A percentile compares a stretch with the other conserved stretches of the same genome.
Evolutionary conservation across 257 asterid species (phyloP).

Genomic region (Parsonsia alboflavescens): DNA sequence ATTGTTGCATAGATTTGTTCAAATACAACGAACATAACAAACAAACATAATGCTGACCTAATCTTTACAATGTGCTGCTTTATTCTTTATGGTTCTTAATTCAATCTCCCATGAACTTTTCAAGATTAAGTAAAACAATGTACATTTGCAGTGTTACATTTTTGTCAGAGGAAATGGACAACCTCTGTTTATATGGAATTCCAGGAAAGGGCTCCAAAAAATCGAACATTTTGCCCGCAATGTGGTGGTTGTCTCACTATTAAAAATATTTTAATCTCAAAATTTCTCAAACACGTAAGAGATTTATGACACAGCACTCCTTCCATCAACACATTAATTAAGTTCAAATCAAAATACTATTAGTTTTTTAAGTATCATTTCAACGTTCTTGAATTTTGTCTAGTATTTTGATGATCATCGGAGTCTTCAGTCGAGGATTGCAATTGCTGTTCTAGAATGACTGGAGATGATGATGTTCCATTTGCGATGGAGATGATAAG

Average conservation of each 20-base stretch:
- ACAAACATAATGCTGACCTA: not conserved
- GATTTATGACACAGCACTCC: not conserved
- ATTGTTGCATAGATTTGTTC: not conserved
- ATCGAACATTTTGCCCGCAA: not conserved
- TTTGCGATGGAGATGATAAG: constrained; percentile 2
- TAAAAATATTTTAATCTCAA: not conserved
- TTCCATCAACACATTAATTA: no score
- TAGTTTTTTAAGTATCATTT: not conserved
- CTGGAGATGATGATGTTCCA: not conserved
- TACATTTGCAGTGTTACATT: not conserved
- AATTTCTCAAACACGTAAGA: not conserved
- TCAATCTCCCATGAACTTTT: not conserved
- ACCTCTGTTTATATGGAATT: not conserved
- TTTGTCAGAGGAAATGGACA: not conserved
- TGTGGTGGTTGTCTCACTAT: no score
- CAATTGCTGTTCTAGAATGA: constrained; percentile 2
- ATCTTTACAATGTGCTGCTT: not conserved
- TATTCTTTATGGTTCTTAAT: not conserved
- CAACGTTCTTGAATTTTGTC: not conserved
- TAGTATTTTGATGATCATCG: not conserved
- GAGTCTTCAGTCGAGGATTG: not conserved
- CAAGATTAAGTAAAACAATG: not conserved
- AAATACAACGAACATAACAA: not conserved
- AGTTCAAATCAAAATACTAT: no score
- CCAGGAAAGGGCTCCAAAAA: not conserved